A percentile compares a stretch with the other conserved stretches of the same genome.
Evolutionary conservation across 106 monocot genomes (phyloP).

Genomic region (Xerophyta viscosa): DNA sequence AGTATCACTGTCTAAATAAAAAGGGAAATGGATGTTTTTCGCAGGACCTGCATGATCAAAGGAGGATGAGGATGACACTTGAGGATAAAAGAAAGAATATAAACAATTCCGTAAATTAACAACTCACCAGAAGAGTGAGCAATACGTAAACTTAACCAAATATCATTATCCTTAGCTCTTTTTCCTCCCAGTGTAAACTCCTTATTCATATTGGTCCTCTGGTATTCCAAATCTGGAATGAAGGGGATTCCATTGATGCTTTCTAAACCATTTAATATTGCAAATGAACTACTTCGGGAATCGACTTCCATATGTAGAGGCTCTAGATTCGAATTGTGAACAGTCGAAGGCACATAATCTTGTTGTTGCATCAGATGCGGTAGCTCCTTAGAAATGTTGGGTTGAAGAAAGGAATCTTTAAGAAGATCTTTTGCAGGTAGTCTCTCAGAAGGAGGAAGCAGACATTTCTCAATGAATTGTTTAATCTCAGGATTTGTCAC

Average conservation of each 20-base stretch:
- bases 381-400: conserved; percentile 10
- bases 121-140: conserved; percentile 28
- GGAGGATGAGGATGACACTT: not conserved
- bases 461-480: conserved; percentile 68
- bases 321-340: not conserved
- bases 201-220: conserved; percentile 27
- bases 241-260: conserved; percentile 1
- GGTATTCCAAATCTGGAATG: conserved; percentile 24
- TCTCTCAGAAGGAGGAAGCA: conserved; percentile 55
- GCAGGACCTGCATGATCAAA: conserved; percentile 21
- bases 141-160: conserved; percentile 37
- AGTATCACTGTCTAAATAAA: conserved; percentile 55
- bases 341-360: not conserved
- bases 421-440: conserved; percentile 54
- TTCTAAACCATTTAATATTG: conserved; percentile 9
- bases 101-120: not conserved
- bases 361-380: conserved; percentile 3
- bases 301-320: conserved; percentile 27
- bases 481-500: conserved; percentile 29
- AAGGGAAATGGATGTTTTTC: conserved; percentile 41
- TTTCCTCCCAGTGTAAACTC: conserved; percentile 45
- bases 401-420: conserved; percentile 56
- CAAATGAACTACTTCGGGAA: conserved; percentile 11
- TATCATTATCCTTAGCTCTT: conserved; percentile 20
- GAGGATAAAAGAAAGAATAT: not conserved